Evolutionary conservation across 2,329 filamentous ascomycete genomes (phyloP).

Genomic region (Pestalotiopsis sp.): DNA sequence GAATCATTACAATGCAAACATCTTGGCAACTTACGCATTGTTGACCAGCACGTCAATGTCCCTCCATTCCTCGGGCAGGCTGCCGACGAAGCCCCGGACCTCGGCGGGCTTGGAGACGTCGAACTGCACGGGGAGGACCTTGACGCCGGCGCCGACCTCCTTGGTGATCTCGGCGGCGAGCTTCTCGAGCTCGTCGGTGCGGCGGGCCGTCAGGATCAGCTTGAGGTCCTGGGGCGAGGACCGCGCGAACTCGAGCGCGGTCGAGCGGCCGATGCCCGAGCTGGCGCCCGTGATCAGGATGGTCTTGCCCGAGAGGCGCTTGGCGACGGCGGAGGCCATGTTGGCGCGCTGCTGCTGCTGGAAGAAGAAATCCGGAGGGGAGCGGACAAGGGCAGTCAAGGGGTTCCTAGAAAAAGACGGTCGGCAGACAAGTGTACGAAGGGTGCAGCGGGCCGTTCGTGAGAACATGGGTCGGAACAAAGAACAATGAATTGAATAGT

Average conservation of each 20-base stretch:
- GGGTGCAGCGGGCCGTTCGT: slow-evolving; percentile 19
- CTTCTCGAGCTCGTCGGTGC: slow-evolving; percentile 76
- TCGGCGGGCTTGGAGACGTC: slow-evolving; percentile 84
- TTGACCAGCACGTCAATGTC: slow-evolving; percentile 91
- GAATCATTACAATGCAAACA: neutral
- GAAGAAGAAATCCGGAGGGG: neutral
- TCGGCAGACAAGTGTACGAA: slow-evolving; percentile 13
- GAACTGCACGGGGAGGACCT: slow-evolving; percentile 80
- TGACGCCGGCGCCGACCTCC: slow-evolving; percentile 78
- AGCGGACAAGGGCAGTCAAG: neutral
- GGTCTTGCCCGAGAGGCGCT: slow-evolving; percentile 92
- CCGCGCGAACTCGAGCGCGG: slow-evolving; percentile 90
- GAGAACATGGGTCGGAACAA: slow-evolving; percentile 6
- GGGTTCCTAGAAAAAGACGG: neutral
- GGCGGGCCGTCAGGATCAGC: slow-evolving; percentile 86
- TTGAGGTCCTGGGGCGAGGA: slow-evolving; percentile 78
- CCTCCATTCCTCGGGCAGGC: slow-evolving; percentile 79
- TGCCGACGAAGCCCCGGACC: slow-evolving; percentile 71
- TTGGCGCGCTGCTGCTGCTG: slow-evolving; percentile 21
- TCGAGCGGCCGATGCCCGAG: slow-evolving; percentile 83
- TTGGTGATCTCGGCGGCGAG: slow-evolving; percentile 75
- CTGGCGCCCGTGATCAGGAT: slow-evolving; percentile 90
- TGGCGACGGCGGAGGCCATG: slow-evolving; percentile 65
- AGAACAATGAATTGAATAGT: neutral
- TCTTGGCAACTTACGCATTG: slow-evolving; percentile 73